These are phyloP conservation scores for Saturnispora hagleri DNA, from an alignment of 805 yeast genomes.

Conservation along the genomic window DNA sequence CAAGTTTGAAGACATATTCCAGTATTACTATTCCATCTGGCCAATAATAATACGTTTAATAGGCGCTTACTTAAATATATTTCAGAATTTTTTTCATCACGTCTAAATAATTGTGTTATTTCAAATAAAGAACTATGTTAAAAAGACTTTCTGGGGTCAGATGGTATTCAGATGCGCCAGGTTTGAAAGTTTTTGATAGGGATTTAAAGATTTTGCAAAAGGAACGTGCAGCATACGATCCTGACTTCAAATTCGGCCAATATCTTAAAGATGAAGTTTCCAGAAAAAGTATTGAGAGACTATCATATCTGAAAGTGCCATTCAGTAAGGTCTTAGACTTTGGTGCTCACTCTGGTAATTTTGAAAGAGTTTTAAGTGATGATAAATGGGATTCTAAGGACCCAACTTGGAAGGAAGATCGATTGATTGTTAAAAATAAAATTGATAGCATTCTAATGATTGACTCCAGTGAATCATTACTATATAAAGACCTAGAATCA, in stretches of 20 bases:
- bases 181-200: constrained; percentile 48
- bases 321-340: constrained; percentile 57
- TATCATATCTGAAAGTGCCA: constrained; percentile 61
- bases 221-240: constrained; percentile 37
- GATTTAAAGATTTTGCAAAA: constrained; percentile 53
- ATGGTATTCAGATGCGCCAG: constrained; percentile 5
- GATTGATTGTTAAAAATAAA: constrained; percentile 41
- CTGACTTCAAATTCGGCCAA: constrained; percentile 49
- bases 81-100: neutral
- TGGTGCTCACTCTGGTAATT: constrained; percentile 65
- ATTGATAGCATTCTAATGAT: constrained; percentile 52
- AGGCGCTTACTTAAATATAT: neutral
- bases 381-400: constrained; percentile 28
- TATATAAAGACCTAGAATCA: constrained; percentile 42
- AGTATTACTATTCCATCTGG: neutral
- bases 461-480: constrained; percentile 48
- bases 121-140: neutral
- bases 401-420: constrained; percentile 42
- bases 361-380: constrained; percentile 28
- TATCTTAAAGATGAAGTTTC: constrained; percentile 72
- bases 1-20: neutral
- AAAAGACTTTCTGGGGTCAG: neutral
- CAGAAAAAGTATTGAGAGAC: constrained; percentile 58
- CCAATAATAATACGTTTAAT: neutral
- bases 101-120: neutral